phyloP scores from a whole-genome alignment of 495 filamentous ascomycete species.

The Xylaria palmicola region DNA sequence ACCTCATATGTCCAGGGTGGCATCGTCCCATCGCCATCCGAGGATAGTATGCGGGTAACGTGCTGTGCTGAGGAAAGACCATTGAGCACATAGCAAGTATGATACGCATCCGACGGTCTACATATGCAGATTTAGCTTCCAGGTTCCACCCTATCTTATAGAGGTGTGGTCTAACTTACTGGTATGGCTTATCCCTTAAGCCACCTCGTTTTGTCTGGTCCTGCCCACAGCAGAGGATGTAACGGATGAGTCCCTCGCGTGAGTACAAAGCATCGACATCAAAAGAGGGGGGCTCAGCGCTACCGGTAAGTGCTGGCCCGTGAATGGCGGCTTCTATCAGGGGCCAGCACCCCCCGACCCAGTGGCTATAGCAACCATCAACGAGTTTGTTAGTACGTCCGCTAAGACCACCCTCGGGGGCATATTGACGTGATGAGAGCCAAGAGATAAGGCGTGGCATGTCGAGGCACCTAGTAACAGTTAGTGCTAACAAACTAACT shows the following conservation, averaged over 20 bases:
- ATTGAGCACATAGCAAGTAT: constrained; percentile 85
- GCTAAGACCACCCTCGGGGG: constrained; percentile 86
- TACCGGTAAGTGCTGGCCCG: constrained; percentile 38
- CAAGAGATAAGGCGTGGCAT: constrained; percentile 75
- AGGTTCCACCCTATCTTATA: constrained; percentile 17
- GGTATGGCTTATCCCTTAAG: constrained; percentile 88
- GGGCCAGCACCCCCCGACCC: constrained; percentile 94
- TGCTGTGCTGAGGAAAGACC: constrained; percentile 83
- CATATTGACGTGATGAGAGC: constrained; percentile 85
- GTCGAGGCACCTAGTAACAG: constrained; percentile 65
- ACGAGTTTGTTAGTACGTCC: constrained; percentile 98
- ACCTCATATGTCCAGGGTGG: constrained; percentile 68
- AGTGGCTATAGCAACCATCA: constrained; percentile 96
- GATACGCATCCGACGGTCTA: constrained; percentile 82
- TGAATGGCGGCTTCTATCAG: constrained; percentile 77
- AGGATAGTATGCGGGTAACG: constrained; percentile 60
- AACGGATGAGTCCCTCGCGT: constrained; percentile 78
- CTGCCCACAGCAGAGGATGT: constrained; percentile 88
- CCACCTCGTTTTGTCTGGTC: constrained; percentile 66
- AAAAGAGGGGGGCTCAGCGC: constrained; percentile 30
- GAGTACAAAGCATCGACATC: constrained; percentile 61
- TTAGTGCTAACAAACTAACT: constrained; percentile 9
- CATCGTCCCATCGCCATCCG: constrained; percentile 40
- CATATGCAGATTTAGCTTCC: constrained; percentile 18
- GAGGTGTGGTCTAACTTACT: constrained; percentile 55